Base-by-base conservation (phyloP, 1,139 yeast species). In the Yamadazyma siamensis region DNA sequence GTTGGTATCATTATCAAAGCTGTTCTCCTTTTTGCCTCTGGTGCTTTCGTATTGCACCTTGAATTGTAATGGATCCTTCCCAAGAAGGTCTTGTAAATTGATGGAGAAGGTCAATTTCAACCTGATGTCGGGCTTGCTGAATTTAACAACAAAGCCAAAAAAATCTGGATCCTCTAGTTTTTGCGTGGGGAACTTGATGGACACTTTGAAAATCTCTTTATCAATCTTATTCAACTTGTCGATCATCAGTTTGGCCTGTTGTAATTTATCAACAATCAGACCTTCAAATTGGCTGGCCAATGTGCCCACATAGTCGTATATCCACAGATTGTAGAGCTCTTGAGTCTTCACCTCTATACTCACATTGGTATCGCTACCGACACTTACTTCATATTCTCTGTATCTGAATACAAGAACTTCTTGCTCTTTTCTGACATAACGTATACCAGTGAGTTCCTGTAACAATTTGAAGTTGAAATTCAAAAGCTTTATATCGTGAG, bases 161-260 rank as follows among this genome's bases (percentile, higher is more conserved):
- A 8, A 7, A 5, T 24, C 16, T 8, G 10, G 33, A 20, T 6
- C 10, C 2, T 27, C 27, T 5, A 24, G 13, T 6, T 46, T 27
- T 5, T 37, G 26, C 4, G 56, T 34, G 1, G 69, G 70, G 34
- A 41, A 58, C 29, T 50, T 56, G 19, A 59, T 39, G 3, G 61
- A 50, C 4, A 61, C 39, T 26, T 47, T 50, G 45, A 50, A 53
- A 4, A 64, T 38, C 20, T 55, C 62, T 4, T 31, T 15, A 39
- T 64, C 70, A 4, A 65, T 31, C 13, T 34, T 29, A 19, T 40
- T 41, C 13, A 59, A 41, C 13, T 32, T 30, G n/a, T 33, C 36
- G 12, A 42, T 33, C n/a, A 40, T 31, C 3, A 13, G 11, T 16
- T 42, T 41, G 8, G 40, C 32, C 15, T 23, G 33, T 2, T 29